Conservation (phyloP, 1,284 basidiomycete species). For the Cystobasidium pallidum region DNA sequence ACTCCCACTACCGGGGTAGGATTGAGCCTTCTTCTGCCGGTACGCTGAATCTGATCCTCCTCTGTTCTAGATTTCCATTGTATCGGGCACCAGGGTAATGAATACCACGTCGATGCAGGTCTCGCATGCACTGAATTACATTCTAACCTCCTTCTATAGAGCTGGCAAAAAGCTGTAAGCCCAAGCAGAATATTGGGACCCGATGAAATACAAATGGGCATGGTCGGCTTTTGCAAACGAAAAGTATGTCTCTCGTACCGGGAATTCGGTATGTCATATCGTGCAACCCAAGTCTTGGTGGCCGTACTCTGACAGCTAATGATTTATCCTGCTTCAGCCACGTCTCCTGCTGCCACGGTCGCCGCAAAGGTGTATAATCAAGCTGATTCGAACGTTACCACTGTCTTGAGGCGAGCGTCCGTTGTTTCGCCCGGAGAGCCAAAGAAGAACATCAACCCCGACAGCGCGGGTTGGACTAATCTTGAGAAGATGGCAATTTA, state of each 20-base stretch:
- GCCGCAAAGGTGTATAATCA: background rate
- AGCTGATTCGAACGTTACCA: background rate
- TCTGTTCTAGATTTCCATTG: background rate
- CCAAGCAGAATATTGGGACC: background rate
- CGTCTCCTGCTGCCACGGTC: background rate
- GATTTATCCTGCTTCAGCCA: background rate
- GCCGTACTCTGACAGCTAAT: background rate
- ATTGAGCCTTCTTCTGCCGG: background rate
- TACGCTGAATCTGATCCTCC: background rate
- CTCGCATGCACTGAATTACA: background rate
- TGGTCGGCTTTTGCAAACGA: background rate
- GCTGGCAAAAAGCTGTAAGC: background rate
- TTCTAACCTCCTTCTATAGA: background rate
- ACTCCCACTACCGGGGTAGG: background rate
- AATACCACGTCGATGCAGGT: background rate
- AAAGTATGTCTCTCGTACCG: background rate
- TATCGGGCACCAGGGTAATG: background rate
- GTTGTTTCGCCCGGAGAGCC: background rate
- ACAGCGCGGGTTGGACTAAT: background rate
- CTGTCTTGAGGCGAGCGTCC: background rate
- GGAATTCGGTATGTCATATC: background rate
- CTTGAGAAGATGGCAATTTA: constrained; percentile 20
- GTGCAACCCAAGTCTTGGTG: too few species aligned
- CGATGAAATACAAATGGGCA: background rate
- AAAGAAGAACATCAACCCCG: background rate